Evolutionary conservation across 805 yeast genomes (phyloP).

Genomic region (Pichia gijzeniarum): DNA sequence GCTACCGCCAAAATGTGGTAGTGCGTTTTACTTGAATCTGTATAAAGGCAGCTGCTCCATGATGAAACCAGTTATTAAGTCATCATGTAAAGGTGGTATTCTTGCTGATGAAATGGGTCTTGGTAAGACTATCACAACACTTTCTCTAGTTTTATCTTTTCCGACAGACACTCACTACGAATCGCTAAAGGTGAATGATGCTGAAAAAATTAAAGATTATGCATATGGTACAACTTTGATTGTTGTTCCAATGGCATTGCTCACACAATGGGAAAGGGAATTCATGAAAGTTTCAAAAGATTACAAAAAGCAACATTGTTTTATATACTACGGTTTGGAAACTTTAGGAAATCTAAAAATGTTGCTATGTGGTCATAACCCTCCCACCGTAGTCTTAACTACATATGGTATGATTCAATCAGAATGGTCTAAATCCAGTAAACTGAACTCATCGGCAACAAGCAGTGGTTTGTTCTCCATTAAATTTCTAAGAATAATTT

Average conservation of each 20-base stretch:
- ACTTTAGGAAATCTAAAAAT: slow-evolving; percentile 43
- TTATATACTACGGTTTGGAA: slow-evolving; percentile 72
- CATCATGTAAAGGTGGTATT: slow-evolving; percentile 72
- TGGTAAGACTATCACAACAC: slow-evolving; percentile 84
- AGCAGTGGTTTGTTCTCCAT: slow-evolving; percentile 60
- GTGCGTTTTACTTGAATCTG: slow-evolving; percentile 63
- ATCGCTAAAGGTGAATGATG: slow-evolving; percentile 12
- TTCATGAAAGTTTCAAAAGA: slow-evolving; percentile 51
- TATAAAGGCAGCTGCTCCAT: slow-evolving; percentile 74
- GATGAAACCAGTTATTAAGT: slow-evolving; percentile 57
- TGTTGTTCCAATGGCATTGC: slow-evolving; percentile 83
- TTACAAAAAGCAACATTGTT: slow-evolving; percentile 34
- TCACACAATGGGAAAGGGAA: slow-evolving; percentile 90
- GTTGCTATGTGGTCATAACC: slow-evolving; percentile 36
- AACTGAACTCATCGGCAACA: slow-evolving; percentile 20
- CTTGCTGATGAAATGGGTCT: slow-evolving; percentile 96
- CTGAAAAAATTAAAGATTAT: slow-evolving; percentile 32
- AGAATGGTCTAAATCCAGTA: slow-evolving; percentile 53
- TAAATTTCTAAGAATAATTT: slow-evolving; percentile 57
- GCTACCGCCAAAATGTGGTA: background rate
- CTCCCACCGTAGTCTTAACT: slow-evolving; percentile 70
- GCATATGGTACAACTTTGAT: slow-evolving; percentile 71
- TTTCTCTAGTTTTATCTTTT: slow-evolving; percentile 63
- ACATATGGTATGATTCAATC: slow-evolving; percentile 83
- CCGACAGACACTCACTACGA: slow-evolving; percentile 40